These are phyloP conservation scores for Tuctoria greenei DNA, from an alignment of 176 grass and related monocot genomes.

Conservation along the genomic window DNA sequence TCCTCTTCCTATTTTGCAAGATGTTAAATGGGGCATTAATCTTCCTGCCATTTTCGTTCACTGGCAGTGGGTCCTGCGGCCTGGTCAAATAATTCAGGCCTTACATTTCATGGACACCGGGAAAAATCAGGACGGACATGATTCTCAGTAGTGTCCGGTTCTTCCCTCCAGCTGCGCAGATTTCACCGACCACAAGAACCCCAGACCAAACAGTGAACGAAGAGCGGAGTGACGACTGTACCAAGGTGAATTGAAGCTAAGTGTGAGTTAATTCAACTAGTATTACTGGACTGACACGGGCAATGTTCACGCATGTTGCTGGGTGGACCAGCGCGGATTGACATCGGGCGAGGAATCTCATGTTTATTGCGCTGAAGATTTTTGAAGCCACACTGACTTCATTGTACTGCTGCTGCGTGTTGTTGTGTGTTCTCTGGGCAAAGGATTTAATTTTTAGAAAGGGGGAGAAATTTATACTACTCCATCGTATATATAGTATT, in stretches of 20 bases:
- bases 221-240: not conserved
- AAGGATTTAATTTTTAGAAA: not conserved
- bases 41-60: not conserved
- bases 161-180: not conserved
- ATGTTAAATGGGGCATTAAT: not conserved
- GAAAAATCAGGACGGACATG: not conserved
- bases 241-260: not conserved
- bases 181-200: not conserved
- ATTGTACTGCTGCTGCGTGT: too few relatives aligned
- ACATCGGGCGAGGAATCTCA: conserved; percentile 36
- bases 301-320: too few relatives aligned
- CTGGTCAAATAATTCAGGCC: too few relatives aligned
- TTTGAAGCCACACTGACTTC: not conserved
- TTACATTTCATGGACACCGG: not conserved
- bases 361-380: conserved; percentile 4
- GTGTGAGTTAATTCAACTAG: conserved; percentile 33
- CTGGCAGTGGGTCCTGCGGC: not conserved
- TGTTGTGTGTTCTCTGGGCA: not conserved
- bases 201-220: conserved; percentile 28
- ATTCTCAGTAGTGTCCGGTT: not conserved
- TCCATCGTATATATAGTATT: not conserved
- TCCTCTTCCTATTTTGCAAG: not conserved
- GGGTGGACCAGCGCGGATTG: conserved; percentile 14
- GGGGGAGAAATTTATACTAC: not conserved
- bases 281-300: conserved; percentile 41